phyloP scores from a whole-genome alignment of 1,284 basidiomycete genomes.

The Cryptococcus deneoformans region DNA sequence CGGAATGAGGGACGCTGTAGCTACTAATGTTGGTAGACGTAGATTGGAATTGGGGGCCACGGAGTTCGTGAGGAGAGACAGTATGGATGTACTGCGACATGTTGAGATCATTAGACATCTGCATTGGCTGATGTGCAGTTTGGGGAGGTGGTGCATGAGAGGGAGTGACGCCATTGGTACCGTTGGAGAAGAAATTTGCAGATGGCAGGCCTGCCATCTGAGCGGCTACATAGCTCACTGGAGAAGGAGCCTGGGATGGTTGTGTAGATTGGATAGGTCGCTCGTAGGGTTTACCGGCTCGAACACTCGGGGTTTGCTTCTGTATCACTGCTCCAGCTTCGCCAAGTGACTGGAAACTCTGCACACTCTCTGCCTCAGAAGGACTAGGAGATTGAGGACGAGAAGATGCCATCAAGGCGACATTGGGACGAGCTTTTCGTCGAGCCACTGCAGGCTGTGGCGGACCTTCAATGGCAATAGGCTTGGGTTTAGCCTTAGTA shows the following conservation, averaged over 20 bases:
- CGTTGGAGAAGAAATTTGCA: not conserved
- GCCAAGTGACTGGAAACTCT: conserved; percentile 37
- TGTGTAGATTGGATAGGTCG: conserved; percentile 19
- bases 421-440: conserved; percentile 35
- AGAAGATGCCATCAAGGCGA: conserved; percentile 20
- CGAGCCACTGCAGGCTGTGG: conserved; percentile 25
- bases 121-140: not conserved
- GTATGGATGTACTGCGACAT: conserved; percentile 17
- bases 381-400: conserved; percentile 35
- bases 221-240: not conserved
- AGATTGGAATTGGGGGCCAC: conserved; percentile 31
- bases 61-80: conserved; percentile 34
- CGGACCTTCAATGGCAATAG: not conserved
- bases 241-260: conserved; percentile 15
- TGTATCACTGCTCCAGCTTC: conserved; percentile 42
- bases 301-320: conserved; percentile 38
- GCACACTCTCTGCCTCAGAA: conserved; percentile 42
- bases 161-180: not conserved
- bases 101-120: conserved; percentile 4
- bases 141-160: not conserved
- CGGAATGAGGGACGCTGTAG: conserved; percentile 2
- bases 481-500: conserved; percentile 34
- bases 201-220: not conserved
- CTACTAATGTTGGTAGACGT: conserved; percentile 4
- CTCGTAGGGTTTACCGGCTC: conserved; percentile 42